Evolutionary conservation across 225 moss, liverwort and hornwort species (phyloP).

Genomic region (Thuidium tamariscinum): DNA sequence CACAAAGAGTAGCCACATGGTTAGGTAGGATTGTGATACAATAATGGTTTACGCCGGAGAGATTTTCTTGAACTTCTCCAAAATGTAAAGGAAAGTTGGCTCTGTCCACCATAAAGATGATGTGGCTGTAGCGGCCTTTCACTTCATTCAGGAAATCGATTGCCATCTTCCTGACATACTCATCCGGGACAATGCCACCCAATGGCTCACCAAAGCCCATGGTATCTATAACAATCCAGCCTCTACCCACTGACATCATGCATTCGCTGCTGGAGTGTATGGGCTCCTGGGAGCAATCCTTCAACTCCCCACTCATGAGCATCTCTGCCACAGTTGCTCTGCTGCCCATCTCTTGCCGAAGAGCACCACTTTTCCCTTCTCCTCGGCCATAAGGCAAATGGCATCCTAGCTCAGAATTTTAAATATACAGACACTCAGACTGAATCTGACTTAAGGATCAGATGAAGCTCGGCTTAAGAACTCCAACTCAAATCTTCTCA

Average conservation of each 20-base stretch:
- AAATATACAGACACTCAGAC: too few relatives aligned
- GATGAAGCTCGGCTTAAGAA: too few relatives aligned
- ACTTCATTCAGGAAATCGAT: neutral
- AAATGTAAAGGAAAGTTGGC: too few relatives aligned
- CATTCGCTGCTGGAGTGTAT: neutral
- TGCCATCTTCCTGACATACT: neutral
- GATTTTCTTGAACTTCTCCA: too few relatives aligned
- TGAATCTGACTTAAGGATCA: too few relatives aligned
- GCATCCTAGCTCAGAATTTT: too few relatives aligned
- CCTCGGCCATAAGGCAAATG: too few relatives aligned
- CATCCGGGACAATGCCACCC: neutral
- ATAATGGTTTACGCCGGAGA: too few relatives aligned
- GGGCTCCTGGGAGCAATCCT: neutral
- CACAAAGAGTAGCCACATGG: too few relatives aligned
- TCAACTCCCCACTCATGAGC: neutral
- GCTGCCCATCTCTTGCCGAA: neutral
- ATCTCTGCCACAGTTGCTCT: neutral
- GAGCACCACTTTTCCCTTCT: neutral
- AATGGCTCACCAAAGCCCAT: neutral
- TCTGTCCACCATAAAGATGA: neutral
- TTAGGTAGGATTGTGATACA: too few relatives aligned
- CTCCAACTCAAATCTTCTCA: too few relatives aligned
- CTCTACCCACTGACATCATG: neutral
- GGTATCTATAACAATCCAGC: neutral
- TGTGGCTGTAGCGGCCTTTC: neutral